Conservation (phyloP, 306 rosid species). For the Psophocarpus tetragonolobus region DNA sequence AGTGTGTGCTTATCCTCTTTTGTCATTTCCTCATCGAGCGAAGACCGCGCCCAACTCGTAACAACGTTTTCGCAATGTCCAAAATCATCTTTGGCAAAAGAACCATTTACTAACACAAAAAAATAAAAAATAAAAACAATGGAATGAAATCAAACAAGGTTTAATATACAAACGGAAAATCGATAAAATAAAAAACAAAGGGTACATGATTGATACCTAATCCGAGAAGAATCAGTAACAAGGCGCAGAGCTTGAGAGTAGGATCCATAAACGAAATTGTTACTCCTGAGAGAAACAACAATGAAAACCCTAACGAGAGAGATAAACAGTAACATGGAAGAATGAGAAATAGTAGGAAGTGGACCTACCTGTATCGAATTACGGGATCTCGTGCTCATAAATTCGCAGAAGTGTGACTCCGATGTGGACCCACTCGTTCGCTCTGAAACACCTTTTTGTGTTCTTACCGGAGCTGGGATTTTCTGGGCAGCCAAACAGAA, state of each 20-base stretch:
- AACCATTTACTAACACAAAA: slow-evolving; percentile 43
- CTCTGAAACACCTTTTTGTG: slow-evolving; percentile 21
- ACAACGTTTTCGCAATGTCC: slow-evolving; percentile 73
- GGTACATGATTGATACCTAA: slow-evolving; percentile 54
- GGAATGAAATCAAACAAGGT: too few relatives aligned
- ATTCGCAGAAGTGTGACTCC: slow-evolving; percentile 39
- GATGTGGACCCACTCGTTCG: slow-evolving; percentile 41
- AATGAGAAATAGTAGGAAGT: background rate
- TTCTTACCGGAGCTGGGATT: slow-evolving; percentile 1
- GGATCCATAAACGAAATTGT: slow-evolving; percentile 68
- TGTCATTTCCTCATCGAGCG: slow-evolving; percentile 55
- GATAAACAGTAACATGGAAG: background rate
- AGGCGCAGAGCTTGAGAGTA: slow-evolving; percentile 46
- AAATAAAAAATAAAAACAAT: slow-evolving; percentile 1
- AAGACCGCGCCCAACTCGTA: slow-evolving; percentile 66
- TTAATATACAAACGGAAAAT: background rate
- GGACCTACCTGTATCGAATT: slow-evolving; percentile 54
- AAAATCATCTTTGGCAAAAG: slow-evolving; percentile 46
- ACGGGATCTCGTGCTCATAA: slow-evolving; percentile 76
- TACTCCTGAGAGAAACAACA: slow-evolving; percentile 36
- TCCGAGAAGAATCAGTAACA: slow-evolving; percentile 55
- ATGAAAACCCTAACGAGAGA: slow-evolving; percentile 25
- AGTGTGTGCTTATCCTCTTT: slow-evolving; percentile 67
- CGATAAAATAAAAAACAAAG: background rate
- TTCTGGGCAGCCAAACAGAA: slow-evolving; percentile 40